Evolutionary conservation across 345 rosid species (phyloP), one percentile per base, ranked within the genome.

Genomic region (Arabis alpina): DNA sequence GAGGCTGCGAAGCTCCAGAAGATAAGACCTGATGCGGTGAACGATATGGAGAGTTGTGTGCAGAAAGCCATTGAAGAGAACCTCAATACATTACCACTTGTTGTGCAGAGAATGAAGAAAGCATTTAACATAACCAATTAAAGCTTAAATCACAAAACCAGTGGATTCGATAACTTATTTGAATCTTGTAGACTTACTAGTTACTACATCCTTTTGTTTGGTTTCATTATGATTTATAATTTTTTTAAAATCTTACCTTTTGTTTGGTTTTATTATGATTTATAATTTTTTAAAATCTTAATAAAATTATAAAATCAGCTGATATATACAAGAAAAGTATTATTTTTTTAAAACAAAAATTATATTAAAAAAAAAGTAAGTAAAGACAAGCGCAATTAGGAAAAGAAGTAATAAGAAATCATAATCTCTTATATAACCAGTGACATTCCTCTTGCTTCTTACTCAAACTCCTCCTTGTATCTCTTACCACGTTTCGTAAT

Each of bases 1-100:
- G 96, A 93, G 77, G 64, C 87, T 53, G 81, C 92, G 5, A 91
- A 85, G 86, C 82, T 84, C 61, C 96, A 85, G 58, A 78, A 80
- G 78, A 71, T 66, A 47, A 83, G 82, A 64, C 68, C 85, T 5
- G 87, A 79, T 6, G 86, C 90, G 0, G 32, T 76, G 55, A 84
- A 74, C 40, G 84, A 80, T 11, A 54, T 92, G 80, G 98, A 91
- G 78, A 73, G 89, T 2, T 93, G 98, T 2, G 94, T 91, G 51
- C 82, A 84, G 69, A 87, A 79, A 66, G 66, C 96, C 5, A 89
- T 93, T 34, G 78, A 91, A 4, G 97, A 88, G 13, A 87, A 72
- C 69, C 45, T 89, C 72, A 79, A 79, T 70, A 73, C 88, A 1
- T 68, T 93, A 80, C 98, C 98, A 0, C 94, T 86, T 64, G 43